Percentiles rank a stretch among this genome's conserved stretches.
These are phyloP conservation scores for Hyphopichia buzzinii DNA, from an alignment of 1,139 yeast species.

Conservation along the genomic window DNA sequence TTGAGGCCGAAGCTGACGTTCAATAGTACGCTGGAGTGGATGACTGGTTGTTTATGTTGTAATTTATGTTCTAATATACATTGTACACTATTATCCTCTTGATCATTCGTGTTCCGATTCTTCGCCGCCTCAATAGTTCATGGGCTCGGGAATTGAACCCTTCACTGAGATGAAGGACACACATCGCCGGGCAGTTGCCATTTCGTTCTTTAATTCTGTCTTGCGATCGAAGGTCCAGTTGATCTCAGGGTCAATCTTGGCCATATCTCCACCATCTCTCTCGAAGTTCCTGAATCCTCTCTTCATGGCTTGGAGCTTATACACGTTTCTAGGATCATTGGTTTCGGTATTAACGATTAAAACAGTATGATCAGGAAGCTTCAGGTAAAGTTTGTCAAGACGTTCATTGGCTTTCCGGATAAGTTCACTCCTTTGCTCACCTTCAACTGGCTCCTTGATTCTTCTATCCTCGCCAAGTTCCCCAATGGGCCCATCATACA, in stretches of 20 bases:
- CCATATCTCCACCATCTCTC: conserved; percentile 35
- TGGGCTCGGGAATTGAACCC: too few relatives aligned
- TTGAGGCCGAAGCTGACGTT: conserved; percentile 2
- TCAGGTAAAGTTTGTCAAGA: conserved; percentile 47
- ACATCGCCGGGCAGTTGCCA: conserved; percentile 53
- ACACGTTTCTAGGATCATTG: conserved; percentile 59
- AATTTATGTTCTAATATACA: neutral
- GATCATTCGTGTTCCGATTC: too few relatives aligned
- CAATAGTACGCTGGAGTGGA: neutral
- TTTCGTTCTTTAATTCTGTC: conserved; percentile 35
- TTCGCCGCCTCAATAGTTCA: too few relatives aligned
- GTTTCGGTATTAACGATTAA: conserved; percentile 62
- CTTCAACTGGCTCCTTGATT: conserved; percentile 2
- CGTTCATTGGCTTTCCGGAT: conserved; percentile 38
- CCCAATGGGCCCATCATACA: conserved; percentile 22
- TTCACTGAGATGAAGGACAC: conserved; percentile 35
- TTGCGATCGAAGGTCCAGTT: conserved; percentile 54
- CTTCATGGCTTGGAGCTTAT: conserved; percentile 42
- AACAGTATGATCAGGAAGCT: conserved; percentile 58
- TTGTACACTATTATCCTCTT: too few relatives aligned
- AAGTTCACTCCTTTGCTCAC: conserved; percentile 18
- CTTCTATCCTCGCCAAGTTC: conserved; percentile 7
- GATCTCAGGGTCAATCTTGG: conserved; percentile 43
- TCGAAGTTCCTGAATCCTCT: conserved; percentile 34
- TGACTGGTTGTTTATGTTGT: neutral